Base-by-base conservation (phyloP, 305 asterid genomes). In the Solanum hybrid region DNA sequence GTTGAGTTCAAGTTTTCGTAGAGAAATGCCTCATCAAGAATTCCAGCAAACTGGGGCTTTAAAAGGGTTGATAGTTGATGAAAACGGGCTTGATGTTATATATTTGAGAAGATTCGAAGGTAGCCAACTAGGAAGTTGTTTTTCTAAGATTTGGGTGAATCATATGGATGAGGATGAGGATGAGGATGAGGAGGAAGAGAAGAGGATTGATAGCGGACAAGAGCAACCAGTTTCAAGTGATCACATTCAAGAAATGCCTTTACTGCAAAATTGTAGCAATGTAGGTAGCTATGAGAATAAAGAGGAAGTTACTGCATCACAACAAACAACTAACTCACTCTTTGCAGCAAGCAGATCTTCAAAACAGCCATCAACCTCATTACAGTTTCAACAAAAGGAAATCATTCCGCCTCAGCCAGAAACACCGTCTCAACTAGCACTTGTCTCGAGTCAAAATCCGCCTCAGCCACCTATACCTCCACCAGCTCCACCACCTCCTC, bases 121-220 rank as follows among this genome's bases (percentile, higher is more conserved):
- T 15, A 91, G 92, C 27, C 86, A 91, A 19, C 81, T 92, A 60
- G 42, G 93, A 8, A 90, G 94, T 17, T 93, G 95, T 73, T 94
- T 94, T 77, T 94, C 98, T 1, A 95, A 94, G 94, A 95, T 94
- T 81, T 95, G 98, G 97, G 89, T 80, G 89, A 94, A 94, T 92
- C 96, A 94, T 10, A 92, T 93, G 86, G 69, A 56, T 17, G 69
- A 56, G 85, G 86, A 78, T n/a, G 95, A 93, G 31, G 86, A 78
- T 34, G 36, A 34, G 36, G 36, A 34, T n/a, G 95, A 93, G 32
- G 91, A 93, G 88, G 96, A 95, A 88, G 90, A 91, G 86, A 93
- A 92, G 94, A 91, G 92, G 80, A 89, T 91, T 64, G 90, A 91
- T 88, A 79, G 93, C 81, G 91, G 93, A 89, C 90, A 51, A 19